Percentiles rank a stretch among this genome's conserved stretches.
Evolutionary conservation across 106 monocot genomes (phyloP).

Genomic region (Dendrobium nobile): DNA sequence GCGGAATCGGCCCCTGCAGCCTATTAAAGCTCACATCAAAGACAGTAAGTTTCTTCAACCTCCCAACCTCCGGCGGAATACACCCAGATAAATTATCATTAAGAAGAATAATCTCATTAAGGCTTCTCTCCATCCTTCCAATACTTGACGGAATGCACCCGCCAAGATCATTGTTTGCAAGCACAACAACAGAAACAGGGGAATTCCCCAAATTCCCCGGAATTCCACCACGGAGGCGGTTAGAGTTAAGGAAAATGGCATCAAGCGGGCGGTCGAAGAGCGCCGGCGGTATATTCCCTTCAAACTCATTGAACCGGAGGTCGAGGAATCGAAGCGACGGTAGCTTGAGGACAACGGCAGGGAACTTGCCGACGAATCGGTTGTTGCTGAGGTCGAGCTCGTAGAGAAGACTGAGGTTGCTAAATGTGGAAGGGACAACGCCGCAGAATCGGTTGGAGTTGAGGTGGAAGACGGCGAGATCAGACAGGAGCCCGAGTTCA

Average conservation of each 20-base stretch:
- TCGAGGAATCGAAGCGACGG: slow-evolving; percentile 35
- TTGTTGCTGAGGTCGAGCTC: slow-evolving; percentile 47
- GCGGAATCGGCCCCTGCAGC: slow-evolving; percentile 38
- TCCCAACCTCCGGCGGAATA: slow-evolving; percentile 23
- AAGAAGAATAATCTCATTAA: slow-evolving; percentile 39
- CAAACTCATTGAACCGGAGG: slow-evolving; percentile 41
- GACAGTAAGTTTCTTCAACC: slow-evolving; percentile 25
- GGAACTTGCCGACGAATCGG: slow-evolving; percentile 33
- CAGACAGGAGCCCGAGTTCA: slow-evolving; percentile 43
- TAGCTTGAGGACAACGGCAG: slow-evolving; percentile 21
- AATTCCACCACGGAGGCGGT: slow-evolving; percentile 23
- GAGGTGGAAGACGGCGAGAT: slow-evolving; percentile 47
- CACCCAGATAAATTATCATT: slow-evolving; percentile 34
- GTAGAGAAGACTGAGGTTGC: slow-evolving; percentile 17
- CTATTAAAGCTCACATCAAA: slow-evolving; percentile 42
- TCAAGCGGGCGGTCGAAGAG: slow-evolving; percentile 38
- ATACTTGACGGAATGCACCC: slow-evolving; percentile 36
- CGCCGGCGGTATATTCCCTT: slow-evolving; percentile 21
- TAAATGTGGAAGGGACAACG: slow-evolving; percentile 21
- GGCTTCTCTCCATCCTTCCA: slow-evolving; percentile 32
- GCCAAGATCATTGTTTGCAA: slow-evolving; percentile 36
- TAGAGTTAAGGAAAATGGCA: slow-evolving; percentile 38
- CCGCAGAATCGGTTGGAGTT: slow-evolving; percentile 84
- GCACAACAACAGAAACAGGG: slow-evolving; percentile 41
- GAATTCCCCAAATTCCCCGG: slow-evolving; percentile 45